These are phyloP conservation scores for Citrus maxima DNA, from an alignment of 345 rosid species.

Conservation along the genomic window DNA sequence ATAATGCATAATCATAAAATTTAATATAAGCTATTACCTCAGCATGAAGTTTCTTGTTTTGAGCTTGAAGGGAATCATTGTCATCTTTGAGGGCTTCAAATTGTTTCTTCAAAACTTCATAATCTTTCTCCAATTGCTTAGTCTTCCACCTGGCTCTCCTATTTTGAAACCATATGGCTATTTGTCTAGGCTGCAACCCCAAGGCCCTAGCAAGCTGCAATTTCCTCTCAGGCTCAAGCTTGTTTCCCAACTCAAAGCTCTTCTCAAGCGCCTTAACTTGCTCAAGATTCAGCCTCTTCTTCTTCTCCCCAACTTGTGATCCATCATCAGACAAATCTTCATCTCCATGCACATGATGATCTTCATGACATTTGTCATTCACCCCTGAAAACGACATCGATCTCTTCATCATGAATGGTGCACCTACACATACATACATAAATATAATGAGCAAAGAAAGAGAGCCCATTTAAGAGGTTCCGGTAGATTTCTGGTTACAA, in stretches of 20 bases:
- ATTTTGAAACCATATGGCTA: slow-evolving; percentile 80
- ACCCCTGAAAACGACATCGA: slow-evolving; percentile 70
- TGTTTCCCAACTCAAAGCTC: slow-evolving; percentile 73
- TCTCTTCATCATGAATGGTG: slow-evolving; percentile 72
- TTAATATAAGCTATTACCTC: slow-evolving; percentile 38
- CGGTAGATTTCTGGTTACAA: neutral
- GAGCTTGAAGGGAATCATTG: slow-evolving; percentile 60
- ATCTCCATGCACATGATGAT: slow-evolving; percentile 40
- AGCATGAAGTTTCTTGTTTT: slow-evolving; percentile 59
- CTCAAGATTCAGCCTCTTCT: slow-evolving; percentile 69
- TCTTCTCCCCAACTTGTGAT: slow-evolving; percentile 72
- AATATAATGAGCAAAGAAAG: neutral
- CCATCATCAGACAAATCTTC: slow-evolving; percentile 84
- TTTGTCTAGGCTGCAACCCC: slow-evolving; percentile 67
- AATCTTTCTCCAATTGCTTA: slow-evolving; percentile 69
- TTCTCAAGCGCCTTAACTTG: slow-evolving; percentile 75
- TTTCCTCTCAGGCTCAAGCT: slow-evolving; percentile 79
- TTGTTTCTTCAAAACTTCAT: slow-evolving; percentile 61
- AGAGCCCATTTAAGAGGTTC: neutral
- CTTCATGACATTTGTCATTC: slow-evolving; percentile 38
- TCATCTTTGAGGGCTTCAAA: slow-evolving; percentile 60
- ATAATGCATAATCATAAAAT: neutral
- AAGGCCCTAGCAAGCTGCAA: slow-evolving; percentile 65
- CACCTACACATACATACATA: slow-evolving; percentile 30
- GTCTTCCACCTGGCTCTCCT: slow-evolving; percentile 83